phyloP scores from a whole-genome alignment of 2,329 filamentous ascomycete species.

The Stromatinia cepivora region DNA sequence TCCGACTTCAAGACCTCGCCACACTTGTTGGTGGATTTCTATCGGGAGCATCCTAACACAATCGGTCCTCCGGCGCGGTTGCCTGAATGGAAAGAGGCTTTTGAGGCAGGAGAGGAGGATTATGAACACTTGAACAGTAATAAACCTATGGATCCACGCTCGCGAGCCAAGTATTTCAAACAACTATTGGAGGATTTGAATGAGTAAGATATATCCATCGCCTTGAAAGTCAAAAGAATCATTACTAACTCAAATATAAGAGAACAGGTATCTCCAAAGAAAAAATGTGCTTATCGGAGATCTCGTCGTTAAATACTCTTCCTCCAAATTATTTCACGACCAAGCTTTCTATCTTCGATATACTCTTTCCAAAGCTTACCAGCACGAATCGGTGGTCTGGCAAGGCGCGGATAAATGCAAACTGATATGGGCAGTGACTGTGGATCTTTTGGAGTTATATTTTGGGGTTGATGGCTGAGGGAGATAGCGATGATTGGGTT shows the following conservation, averaged over 20 bases:
- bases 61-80: background rate
- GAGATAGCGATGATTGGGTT: too few relatives aligned
- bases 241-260: background rate
- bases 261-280: background rate
- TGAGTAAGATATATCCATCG: background rate
- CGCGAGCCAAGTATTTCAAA: background rate
- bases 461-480: too few relatives aligned
- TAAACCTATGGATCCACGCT: background rate
- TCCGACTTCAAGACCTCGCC: slow-evolving; percentile 5
- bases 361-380: background rate
- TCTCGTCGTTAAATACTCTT: background rate
- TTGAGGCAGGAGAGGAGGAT: background rate
- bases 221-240: fast-evolving
- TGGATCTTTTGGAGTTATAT: too few relatives aligned
- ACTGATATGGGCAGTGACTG: too few relatives aligned
- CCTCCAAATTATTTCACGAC: background rate
- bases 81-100: background rate
- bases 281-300: too few relatives aligned
- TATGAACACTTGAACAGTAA: slow-evolving; percentile 10
- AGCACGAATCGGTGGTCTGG: background rate
- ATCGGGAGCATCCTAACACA: background rate
- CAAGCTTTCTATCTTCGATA: background rate
- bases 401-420: too few relatives aligned
- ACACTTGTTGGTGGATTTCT: background rate
- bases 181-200: background rate